Percentiles rank a stretch among this genome's conserved stretches.
phyloP scores from a whole-genome alignment of 2,329 filamentous ascomycete species.

The Nemania sp. region DNA sequence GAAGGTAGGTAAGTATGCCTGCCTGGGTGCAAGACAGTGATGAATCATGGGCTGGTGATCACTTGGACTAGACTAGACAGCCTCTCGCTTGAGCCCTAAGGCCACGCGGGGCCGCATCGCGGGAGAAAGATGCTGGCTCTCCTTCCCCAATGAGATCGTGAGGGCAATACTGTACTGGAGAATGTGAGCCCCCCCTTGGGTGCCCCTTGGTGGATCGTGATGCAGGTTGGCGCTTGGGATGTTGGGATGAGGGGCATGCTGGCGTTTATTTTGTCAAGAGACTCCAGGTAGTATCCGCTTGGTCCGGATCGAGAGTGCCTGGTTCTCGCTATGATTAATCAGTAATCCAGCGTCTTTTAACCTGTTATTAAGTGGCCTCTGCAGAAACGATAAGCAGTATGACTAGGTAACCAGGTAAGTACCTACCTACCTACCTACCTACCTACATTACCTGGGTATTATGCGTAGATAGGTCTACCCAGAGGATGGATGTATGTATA shows the following conservation, averaged over 20 bases:
- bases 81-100: slow-evolving; percentile 30
- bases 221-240: slow-evolving; percentile 39
- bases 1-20: no score
- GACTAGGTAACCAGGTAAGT: neutral
- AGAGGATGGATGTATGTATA: no score
- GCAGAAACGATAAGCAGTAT: slow-evolving; percentile 7
- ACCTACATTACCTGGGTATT: no score
- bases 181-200: slow-evolving; percentile 25
- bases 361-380: slow-evolving; percentile 3
- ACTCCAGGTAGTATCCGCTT: slow-evolving; percentile 28
- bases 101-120: slow-evolving; percentile 32
- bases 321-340: slow-evolving; percentile 22
- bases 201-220: slow-evolving; percentile 38
- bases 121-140: slow-evolving; percentile 20
- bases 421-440: no score
- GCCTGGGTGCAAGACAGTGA: neutral
- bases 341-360: slow-evolving; percentile 15
- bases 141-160: slow-evolving; percentile 33
- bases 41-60: slow-evolving; percentile 34
- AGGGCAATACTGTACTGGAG: neutral
- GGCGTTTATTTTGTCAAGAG: slow-evolving; percentile 31
- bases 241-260: slow-evolving; percentile 21
- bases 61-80: slow-evolving; percentile 17
- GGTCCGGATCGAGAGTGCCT: slow-evolving; percentile 29
- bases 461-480: no score